These are phyloP conservation scores for Crithidia thermophila DNA, from an alignment of 208 protist genomes.

Conservation along the genomic window DNA sequence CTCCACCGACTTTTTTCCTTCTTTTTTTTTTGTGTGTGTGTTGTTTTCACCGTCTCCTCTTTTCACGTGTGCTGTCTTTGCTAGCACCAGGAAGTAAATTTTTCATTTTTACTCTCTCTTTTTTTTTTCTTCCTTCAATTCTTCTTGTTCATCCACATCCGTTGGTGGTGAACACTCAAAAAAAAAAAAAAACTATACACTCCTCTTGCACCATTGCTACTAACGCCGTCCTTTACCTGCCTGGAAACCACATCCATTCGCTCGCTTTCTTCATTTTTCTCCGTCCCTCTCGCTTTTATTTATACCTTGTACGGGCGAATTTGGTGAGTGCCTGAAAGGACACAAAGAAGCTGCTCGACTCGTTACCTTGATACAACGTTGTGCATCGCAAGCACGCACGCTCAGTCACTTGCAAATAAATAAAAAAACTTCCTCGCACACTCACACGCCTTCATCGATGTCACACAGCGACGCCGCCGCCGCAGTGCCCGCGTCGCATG, in stretches of 20 bases:
- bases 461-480: slow-evolving; percentile 1
- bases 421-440: neutral
- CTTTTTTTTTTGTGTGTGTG: too few species aligned
- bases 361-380: too few species aligned
- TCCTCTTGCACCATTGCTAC: neutral
- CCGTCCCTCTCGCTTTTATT: neutral
- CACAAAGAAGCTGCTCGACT: neutral
- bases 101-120: too few species aligned
- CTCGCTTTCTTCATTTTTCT: neutral
- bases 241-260: neutral
- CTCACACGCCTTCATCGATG: slow-evolving; percentile 7
- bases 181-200: neutral
- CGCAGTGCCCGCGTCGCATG: neutral
- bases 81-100: too few species aligned
- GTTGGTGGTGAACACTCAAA: neutral
- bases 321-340: slow-evolving; percentile 1
- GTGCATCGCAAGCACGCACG: neutral
- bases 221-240: neutral
- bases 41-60: too few species aligned
- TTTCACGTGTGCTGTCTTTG: neutral
- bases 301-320: neutral
- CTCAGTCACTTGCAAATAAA: too few species aligned
- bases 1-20: too few species aligned
- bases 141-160: too few species aligned
- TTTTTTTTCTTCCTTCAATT: too few species aligned